These are phyloP conservation scores for Gillenia trifoliata DNA, from an alignment of 306 rosid genomes.

Conservation along the genomic window DNA sequence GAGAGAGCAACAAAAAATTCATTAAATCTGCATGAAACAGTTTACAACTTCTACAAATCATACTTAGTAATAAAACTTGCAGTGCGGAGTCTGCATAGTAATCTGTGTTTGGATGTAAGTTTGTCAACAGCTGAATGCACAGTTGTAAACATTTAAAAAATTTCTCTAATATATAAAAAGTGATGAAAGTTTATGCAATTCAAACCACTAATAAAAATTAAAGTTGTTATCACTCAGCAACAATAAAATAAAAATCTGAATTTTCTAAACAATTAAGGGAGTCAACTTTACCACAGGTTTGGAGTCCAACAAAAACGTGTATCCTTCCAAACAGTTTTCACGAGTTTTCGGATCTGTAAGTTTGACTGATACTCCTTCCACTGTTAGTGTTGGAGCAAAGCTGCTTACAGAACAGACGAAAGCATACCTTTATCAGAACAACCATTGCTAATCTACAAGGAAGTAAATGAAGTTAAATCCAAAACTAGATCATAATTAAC, in stretches of 20 bases:
- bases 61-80: not conserved
- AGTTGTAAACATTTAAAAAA: not conserved
- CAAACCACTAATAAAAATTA: not conserved
- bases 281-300: constrained; percentile 42
- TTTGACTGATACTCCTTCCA: constrained; percentile 61
- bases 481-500: constrained; percentile 19
- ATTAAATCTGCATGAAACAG: not conserved
- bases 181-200: not conserved
- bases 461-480: constrained; percentile 11
- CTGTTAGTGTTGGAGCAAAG: constrained; percentile 52
- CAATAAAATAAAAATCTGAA: not conserved
- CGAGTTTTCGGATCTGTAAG: constrained; percentile 67
- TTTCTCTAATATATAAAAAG: not conserved
- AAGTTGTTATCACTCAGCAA: not conserved
- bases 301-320: constrained; percentile 64
- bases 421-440: constrained; percentile 22
- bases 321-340: constrained; percentile 69
- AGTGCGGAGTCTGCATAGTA: not conserved
- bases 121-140: not conserved
- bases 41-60: not conserved
- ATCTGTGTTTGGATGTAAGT: not conserved
- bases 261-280: not conserved
- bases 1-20: constrained; percentile 8
- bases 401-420: constrained; percentile 34
- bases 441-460: constrained; percentile 6